phyloP scores from a whole-genome alignment of 495 filamentous ascomycete species.

The Penicillium waksmanii region DNA sequence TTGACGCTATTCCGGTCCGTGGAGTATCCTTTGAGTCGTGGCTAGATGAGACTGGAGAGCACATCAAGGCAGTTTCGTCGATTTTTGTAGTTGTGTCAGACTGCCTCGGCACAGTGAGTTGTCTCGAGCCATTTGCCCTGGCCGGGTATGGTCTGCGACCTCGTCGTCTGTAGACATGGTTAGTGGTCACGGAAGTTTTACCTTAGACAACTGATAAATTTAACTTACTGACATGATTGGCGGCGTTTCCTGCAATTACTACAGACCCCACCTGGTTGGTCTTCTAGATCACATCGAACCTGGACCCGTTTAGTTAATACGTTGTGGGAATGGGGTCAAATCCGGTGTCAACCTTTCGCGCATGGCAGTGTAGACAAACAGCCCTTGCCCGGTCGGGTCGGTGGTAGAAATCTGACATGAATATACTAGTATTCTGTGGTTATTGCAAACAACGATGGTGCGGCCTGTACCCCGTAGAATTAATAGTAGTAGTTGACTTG shows the following conservation, averaged over 20 bases:
- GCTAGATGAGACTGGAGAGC: not conserved
- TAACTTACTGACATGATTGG: constrained; percentile 9
- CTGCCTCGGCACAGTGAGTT: not conserved
- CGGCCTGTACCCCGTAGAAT: not conserved
- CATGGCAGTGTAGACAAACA: constrained; percentile 11
- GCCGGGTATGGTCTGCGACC: constrained; percentile 5
- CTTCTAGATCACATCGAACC: constrained; percentile 19
- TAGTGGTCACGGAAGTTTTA: not conserved
- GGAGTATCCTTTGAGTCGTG: not conserved
- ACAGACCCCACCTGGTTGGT: constrained; percentile 9
- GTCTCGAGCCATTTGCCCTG: not conserved
- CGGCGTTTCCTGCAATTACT: constrained; percentile 15
- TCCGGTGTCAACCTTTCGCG: constrained; percentile 2
- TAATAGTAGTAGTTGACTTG: not conserved
- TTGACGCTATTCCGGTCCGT: not conserved
- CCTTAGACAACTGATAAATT: not conserved
- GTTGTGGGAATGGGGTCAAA: constrained; percentile 2
- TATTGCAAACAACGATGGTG: not conserved
- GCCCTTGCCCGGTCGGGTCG: constrained; percentile 3
- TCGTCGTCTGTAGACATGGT: constrained; percentile 1
- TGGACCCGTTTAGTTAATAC: not conserved
- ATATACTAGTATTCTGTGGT: not conserved
- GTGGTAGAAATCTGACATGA: constrained; percentile 4
- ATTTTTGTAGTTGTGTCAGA: not conserved
- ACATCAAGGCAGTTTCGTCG: not conserved